Conservation (phyloP, 345 rosid species). For the Citrus maxima region DNA sequence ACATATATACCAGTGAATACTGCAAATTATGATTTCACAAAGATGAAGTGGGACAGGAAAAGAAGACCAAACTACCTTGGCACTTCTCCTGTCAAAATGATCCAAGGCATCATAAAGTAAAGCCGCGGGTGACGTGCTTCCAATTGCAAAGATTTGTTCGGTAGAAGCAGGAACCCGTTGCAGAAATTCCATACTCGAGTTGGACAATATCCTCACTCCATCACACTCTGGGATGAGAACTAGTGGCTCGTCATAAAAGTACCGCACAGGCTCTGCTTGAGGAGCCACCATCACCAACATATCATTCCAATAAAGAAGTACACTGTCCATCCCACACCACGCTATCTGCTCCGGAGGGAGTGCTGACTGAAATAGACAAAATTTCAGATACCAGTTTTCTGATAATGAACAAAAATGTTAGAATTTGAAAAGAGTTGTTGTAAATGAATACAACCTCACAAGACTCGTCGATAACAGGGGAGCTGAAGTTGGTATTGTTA, state of each 20-base stretch:
- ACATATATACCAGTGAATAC: not conserved
- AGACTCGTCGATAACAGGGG: constrained; percentile 50
- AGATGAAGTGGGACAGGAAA: not conserved
- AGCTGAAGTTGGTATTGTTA: constrained; percentile 50
- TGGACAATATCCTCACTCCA: constrained; percentile 92
- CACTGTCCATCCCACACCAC: constrained; percentile 97
- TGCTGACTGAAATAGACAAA: constrained; percentile 57
- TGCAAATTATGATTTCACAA: not conserved
- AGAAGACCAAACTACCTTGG: constrained; percentile 53
- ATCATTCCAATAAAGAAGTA: constrained; percentile 93
- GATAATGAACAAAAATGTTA: not conserved
- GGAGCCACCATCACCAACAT: constrained; percentile 95
- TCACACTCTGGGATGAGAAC: constrained; percentile 92
- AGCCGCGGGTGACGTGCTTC: constrained; percentile 96
- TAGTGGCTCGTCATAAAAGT: constrained; percentile 82
- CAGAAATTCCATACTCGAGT: constrained; percentile 82
- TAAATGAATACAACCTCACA: constrained; percentile 58
- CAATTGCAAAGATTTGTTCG: constrained; percentile 87
- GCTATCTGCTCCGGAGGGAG: constrained; percentile 97
- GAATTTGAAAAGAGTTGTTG: not conserved
- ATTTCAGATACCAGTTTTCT: not conserved
- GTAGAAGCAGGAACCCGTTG: constrained; percentile 98
- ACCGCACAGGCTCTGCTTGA: constrained; percentile 70
- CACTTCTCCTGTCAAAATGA: constrained; percentile 94
- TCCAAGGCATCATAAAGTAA: constrained; percentile 90